Evolutionary conservation across 1,284 basidiomycete genomes (phyloP).

Genomic region (Leccinum angustisporum): DNA sequence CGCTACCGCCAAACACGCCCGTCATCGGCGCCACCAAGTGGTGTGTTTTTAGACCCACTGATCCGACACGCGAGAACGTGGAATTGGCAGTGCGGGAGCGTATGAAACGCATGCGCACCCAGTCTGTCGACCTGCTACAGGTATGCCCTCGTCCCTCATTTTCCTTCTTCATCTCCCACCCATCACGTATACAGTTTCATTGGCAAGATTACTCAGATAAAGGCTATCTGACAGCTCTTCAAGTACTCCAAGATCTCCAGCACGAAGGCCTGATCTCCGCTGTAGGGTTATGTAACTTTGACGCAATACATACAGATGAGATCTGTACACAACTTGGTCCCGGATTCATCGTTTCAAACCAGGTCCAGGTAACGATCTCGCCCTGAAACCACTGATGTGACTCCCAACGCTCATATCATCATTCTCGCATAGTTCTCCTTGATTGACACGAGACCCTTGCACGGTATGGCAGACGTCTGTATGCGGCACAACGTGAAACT

Average conservation of each 20-base stretch:
- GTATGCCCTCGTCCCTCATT: conserved; percentile 33
- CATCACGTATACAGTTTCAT: conserved; percentile 54
- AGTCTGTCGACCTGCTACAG: conserved; percentile 69
- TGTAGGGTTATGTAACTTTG: conserved; percentile 81
- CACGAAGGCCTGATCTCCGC: conserved; percentile 59
- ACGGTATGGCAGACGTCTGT: conserved; percentile 77
- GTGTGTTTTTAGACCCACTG: conserved; percentile 68
- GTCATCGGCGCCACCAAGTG: conserved; percentile 78
- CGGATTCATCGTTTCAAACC: conserved; percentile 74
- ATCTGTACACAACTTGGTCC: conserved; percentile 72
- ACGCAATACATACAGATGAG: conserved; percentile 70
- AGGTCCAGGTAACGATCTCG: conserved; percentile 62
- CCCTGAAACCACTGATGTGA: background rate
- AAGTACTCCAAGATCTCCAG: conserved; percentile 60
- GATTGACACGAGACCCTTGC: conserved; percentile 73
- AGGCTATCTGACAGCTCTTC: conserved; percentile 63
- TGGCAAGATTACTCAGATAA: conserved; percentile 79
- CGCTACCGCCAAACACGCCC: conserved; percentile 40
- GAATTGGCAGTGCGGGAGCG: conserved; percentile 69
- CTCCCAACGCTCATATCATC: conserved; percentile 8
- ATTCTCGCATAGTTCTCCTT: conserved; percentile 64
- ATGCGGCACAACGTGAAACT: conserved; percentile 70
- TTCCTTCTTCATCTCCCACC: background rate
- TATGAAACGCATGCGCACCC: conserved; percentile 50
- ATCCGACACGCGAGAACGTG: conserved; percentile 56